Evolutionary conservation across 371 early-diverging fungal species (phyloP), one percentile per base, ranked within the genome.

Genomic region (Rhizopus arrhizus): DNA sequence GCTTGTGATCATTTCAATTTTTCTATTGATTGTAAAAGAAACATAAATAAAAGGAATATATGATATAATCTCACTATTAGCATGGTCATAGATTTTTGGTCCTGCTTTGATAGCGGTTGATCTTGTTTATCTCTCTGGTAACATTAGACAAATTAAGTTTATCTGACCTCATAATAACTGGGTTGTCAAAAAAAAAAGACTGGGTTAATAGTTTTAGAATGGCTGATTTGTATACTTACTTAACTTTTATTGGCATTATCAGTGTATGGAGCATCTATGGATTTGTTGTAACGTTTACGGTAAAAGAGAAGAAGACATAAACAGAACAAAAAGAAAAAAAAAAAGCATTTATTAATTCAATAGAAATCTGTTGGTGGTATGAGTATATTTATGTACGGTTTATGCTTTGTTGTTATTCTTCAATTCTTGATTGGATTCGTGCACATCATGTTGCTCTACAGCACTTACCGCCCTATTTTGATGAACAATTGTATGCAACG

Each of bases 81-180:
- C 55, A 29, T 73, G 43, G 34, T 68, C 81, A 29, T 42, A 65
- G 65, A 62, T 74, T 71, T 94, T 94, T 32, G 94, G 94, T 35
- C 87, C 89, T 22, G 93, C 74, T 63, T 95, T 65, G 36, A 65
- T 65, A 2, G 42, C 58, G 0, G 42, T 65, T 34, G 66, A 65
- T 33, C 35, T 53, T 5, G 57, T 53, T 35, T 60, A 56, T 57
- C 36, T 65, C 5, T 47, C 50, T 35, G 65, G 65, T 52, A 60
- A 48, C 13, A 40, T 94, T 50, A 2, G 33, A n/a, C 29, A 32
- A 31, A 49, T 31, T 13, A 50, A 50, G 10, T 11, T 2, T 16
- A 28, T 15, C 4, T 5, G 16, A 0, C 43, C 12, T 5, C 12
- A 43, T 38, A 4, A 11, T 51, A 33, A 57, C 45, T 72, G 68